Conservation (phyloP, 768 basidiomycete species). For the Obba rivulosa region DNA sequence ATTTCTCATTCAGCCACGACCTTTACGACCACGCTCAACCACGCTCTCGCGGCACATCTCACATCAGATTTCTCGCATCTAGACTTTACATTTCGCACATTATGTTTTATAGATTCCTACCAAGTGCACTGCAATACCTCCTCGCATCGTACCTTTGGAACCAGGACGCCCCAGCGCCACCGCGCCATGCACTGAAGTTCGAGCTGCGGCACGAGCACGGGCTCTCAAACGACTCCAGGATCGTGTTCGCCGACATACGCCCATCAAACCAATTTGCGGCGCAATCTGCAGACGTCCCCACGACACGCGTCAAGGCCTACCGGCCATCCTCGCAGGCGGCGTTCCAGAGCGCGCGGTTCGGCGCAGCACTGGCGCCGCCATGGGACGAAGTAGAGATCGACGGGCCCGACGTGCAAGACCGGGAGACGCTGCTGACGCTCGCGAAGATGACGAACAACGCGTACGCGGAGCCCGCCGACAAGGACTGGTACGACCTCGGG, state of each 20-base stretch:
- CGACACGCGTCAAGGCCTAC: slow-evolving; percentile 34
- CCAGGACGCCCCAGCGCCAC: slow-evolving; percentile 8
- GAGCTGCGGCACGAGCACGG: slow-evolving; percentile 64
- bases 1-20: not conserved
- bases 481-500: slow-evolving; percentile 68
- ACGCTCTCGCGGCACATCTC: not conserved
- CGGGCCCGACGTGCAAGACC: slow-evolving; percentile 68
- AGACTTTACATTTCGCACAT: no score
- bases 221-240: slow-evolving; percentile 44
- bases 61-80: no score
- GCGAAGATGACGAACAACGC: slow-evolving; percentile 91
- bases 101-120: slow-evolving; percentile 11
- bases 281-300: slow-evolving; percentile 38
- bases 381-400: slow-evolving; percentile 66
- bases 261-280: slow-evolving; percentile 22
- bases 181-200: slow-evolving; percentile 39
- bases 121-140: slow-evolving; percentile 18
- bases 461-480: slow-evolving; percentile 48
- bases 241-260: slow-evolving; percentile 53
- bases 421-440: slow-evolving; percentile 66
- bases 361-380: slow-evolving; percentile 31
- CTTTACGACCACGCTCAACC: not conserved
- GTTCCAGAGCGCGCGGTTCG: slow-evolving; percentile 29
- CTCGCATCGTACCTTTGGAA: slow-evolving; percentile 16
- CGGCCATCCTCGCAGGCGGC: slow-evolving; percentile 39